Conservation (phyloP, 768 basidiomycete species). For the Rhodotorula babjevae region DNA sequence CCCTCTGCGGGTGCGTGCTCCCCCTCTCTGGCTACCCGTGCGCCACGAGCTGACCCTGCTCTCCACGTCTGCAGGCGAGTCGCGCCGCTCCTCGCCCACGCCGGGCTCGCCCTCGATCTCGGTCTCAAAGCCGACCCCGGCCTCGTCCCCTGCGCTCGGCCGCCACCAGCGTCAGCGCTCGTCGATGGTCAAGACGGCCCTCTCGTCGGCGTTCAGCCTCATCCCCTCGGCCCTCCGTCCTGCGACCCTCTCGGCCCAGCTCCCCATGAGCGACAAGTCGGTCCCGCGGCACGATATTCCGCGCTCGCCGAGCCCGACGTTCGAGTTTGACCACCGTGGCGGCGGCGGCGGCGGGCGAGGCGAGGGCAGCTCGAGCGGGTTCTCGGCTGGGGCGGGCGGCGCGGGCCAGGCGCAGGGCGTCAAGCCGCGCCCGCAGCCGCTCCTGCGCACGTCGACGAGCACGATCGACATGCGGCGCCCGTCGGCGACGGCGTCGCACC, state of each 20-base stretch:
- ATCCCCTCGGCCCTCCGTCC: constrained; percentile 23
- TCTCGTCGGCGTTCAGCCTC: constrained; percentile 32
- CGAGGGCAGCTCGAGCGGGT: constrained; percentile 1
- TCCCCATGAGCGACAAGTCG: background rate
- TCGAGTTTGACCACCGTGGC: background rate
- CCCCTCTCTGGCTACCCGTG: too few species aligned
- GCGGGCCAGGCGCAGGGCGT: too few species aligned
- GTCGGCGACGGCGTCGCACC: too few species aligned
- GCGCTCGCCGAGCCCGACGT: constrained; percentile 5
- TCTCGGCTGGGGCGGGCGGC: background rate
- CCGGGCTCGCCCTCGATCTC: too few species aligned
- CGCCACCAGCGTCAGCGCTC: constrained; percentile 28
- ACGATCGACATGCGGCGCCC: background rate
- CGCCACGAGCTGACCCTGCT: background rate
- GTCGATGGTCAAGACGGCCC: constrained; percentile 29
- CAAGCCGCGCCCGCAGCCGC: background rate
- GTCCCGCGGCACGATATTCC: constrained; percentile 2
- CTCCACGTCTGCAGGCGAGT: constrained; percentile 5
- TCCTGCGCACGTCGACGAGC: background rate
- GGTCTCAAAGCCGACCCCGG: background rate
- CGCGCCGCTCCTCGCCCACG: background rate
- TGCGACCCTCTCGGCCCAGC: background rate
- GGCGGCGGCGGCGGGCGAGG: background rate
- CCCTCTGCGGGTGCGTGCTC: constrained; percentile 51
- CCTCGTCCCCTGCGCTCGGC: constrained; percentile 6